Evolutionary conservation across 306 rosid genomes (phyloP).

Genomic region (Sicyos edulis): DNA sequence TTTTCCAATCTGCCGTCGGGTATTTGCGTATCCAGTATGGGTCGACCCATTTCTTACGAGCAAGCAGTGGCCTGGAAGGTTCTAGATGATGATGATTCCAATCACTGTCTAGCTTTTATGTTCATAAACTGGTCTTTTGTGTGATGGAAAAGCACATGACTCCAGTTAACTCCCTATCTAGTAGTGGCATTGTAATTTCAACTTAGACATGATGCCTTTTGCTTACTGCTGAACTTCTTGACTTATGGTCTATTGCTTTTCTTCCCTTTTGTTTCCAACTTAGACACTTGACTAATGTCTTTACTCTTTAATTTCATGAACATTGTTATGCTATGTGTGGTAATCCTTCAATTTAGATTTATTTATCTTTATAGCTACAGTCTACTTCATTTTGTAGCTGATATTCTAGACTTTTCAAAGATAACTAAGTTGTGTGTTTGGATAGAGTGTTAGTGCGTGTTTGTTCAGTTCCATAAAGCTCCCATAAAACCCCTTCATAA

Average conservation of each 20-base stretch:
- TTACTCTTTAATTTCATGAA: not conserved
- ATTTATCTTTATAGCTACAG: not conserved
- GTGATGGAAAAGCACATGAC: constrained; percentile 28
- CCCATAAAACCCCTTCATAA: no score
- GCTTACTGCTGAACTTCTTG: not conserved
- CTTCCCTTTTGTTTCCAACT: not conserved
- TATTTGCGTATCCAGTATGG: constrained; percentile 83
- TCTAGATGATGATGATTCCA: constrained; percentile 73
- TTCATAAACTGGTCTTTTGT: constrained; percentile 92
- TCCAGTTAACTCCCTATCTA: no score
- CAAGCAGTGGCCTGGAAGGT: constrained; percentile 97
- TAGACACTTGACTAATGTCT: not conserved
- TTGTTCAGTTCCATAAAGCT: no score
- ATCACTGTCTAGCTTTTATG: constrained; percentile 93
- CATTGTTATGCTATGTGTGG: no score
- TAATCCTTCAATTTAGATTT: not conserved
- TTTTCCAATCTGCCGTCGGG: constrained; percentile 75
- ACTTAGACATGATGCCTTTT: constrained; percentile 16
- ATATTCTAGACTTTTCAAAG: no score
- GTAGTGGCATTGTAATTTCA: constrained; percentile 17
- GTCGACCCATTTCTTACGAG: constrained; percentile 77
- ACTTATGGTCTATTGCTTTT: not conserved
- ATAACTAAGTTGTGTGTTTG: no score
- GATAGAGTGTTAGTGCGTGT: no score
- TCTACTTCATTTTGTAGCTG: not conserved